Percentiles rank a stretch among this genome's conserved stretches.
phyloP scores from a whole-genome alignment of 2,329 filamentous ascomycete species.

The Nothomitra cinnamomea region DNA sequence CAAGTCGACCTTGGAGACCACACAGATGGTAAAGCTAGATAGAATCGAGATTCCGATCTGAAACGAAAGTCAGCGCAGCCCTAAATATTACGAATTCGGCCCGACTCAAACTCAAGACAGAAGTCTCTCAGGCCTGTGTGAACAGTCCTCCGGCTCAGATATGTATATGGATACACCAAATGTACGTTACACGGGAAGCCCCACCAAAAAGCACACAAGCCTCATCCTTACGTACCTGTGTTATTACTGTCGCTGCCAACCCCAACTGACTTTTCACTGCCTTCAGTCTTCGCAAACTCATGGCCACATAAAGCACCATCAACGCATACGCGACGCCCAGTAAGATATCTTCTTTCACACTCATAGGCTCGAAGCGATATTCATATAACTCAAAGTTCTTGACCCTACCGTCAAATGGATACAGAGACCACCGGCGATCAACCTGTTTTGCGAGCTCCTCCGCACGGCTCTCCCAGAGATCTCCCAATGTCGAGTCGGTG shows the following conservation, averaged over 20 bases:
- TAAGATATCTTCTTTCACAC: constrained; percentile 43
- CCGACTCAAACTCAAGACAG: neutral
- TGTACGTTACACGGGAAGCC: neutral
- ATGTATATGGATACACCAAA: no score
- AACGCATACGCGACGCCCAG: constrained; percentile 48
- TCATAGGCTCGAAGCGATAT: constrained; percentile 63
- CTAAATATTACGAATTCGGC: no score
- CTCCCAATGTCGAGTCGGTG: constrained; percentile 45
- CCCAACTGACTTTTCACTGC: constrained; percentile 63
- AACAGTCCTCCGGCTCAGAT: no score
- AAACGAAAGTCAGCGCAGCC: constrained; percentile 1
- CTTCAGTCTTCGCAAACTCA: constrained; percentile 49
- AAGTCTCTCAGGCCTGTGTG: neutral
- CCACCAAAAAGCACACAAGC: neutral
- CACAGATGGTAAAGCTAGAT: constrained; percentile 66
- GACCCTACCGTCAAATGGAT: constrained; percentile 39
- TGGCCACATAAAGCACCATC: constrained; percentile 45
- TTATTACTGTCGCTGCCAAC: constrained; percentile 51
- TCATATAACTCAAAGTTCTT: constrained; percentile 49
- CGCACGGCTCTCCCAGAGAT: constrained; percentile 46
- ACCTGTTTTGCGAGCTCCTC: constrained; percentile 32
- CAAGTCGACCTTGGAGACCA: constrained; percentile 56
- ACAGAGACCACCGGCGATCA: constrained; percentile 44
- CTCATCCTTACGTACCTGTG: constrained; percentile 30
- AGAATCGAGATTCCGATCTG: constrained; percentile 51